phyloP scores from a whole-genome alignment of 2,329 filamentous ascomycete genomes.

The Botrytis fabae region DNA sequence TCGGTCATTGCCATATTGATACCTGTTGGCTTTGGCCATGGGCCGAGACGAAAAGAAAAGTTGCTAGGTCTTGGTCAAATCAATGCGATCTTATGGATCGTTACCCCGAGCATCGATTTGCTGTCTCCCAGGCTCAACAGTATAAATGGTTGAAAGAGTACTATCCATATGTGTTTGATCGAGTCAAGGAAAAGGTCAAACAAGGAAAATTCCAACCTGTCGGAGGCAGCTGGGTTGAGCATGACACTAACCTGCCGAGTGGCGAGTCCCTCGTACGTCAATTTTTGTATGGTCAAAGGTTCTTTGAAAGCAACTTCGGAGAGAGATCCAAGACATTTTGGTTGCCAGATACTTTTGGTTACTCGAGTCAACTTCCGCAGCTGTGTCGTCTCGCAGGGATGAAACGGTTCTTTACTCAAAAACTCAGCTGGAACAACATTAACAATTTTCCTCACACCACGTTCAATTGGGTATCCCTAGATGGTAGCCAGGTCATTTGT shows the following conservation, averaged over 20 bases:
- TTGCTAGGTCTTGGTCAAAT: conserved; percentile 93
- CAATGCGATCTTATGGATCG: conserved; percentile 94
- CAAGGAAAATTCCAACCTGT: conserved; percentile 91
- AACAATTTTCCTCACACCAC: conserved; percentile 98
- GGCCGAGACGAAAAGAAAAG: conserved; percentile 95
- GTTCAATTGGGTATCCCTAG: conserved; percentile 96
- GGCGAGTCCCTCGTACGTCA: conserved; percentile 92
- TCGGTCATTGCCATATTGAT: conserved; percentile 97
- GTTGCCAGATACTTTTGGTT: conserved; percentile 97
- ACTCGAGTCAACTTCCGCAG: conserved; percentile 92
- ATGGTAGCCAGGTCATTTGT: conserved; percentile 94
- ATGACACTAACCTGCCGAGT: conserved; percentile 96
- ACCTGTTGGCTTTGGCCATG: conserved; percentile 99
- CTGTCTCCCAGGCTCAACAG: conserved; percentile 91
- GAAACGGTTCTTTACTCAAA: conserved; percentile 96
- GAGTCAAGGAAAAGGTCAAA: conserved; percentile 88
- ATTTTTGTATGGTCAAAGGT: conserved; percentile 92
- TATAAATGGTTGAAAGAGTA: conserved; percentile 94
- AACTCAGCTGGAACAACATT: conserved; percentile 99
- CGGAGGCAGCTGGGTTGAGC: conserved; percentile 97
- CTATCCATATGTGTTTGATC: conserved; percentile 85
- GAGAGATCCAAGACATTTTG: conserved; percentile 89
- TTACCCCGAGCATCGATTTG: conserved; percentile 91
- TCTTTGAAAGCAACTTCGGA: conserved; percentile 92
- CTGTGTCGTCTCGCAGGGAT: conserved; percentile 92